A percentile compares a stretch with the other conserved stretches of the same genome.
phyloP scores from a whole-genome alignment of 306 rosid genomes.

The Hippophae rhamnoides region DNA sequence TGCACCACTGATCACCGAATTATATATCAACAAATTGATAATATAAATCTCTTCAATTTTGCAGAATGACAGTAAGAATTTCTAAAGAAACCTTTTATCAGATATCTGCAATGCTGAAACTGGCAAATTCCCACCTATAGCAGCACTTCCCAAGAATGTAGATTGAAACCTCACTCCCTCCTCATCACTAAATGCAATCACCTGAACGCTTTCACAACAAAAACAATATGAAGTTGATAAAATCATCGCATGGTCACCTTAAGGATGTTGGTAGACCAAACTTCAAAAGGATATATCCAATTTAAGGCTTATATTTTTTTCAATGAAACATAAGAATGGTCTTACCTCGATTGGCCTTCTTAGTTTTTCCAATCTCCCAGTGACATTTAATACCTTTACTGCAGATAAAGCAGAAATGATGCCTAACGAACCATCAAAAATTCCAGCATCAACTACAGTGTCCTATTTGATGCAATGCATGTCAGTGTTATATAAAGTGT shows the following conservation, averaged over 20 bases:
- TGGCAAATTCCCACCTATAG: conserved; percentile 75
- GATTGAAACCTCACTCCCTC: conserved; percentile 95
- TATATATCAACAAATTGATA: conserved; percentile 14
- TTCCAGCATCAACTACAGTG: conserved; percentile 93
- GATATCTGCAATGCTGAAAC: conserved; percentile 46
- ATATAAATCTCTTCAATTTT: neutral
- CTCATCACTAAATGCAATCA: conserved; percentile 93
- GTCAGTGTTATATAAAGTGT: neutral
- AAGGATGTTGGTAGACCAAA: neutral
- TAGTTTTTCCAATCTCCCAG: conserved; percentile 45
- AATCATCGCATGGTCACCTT: conserved; percentile 5
- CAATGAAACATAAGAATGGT: neutral
- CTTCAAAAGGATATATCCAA: neutral
- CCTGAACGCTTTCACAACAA: conserved; percentile 38
- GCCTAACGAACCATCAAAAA: conserved; percentile 80
- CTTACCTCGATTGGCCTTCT: conserved; percentile 82
- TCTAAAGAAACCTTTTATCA: conserved; percentile 63
- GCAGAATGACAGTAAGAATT: conserved; percentile 11
- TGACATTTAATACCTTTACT: conserved; percentile 52
- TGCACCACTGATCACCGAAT: conserved; percentile 43
- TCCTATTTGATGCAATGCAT: conserved; percentile 36
- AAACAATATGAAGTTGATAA: neutral
- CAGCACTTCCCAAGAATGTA: conserved; percentile 90
- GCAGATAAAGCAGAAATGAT: conserved; percentile 81
- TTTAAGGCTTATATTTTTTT: neutral